Conservation (phyloP, 345 rosid species). For the Laguncularia racemosa region DNA sequence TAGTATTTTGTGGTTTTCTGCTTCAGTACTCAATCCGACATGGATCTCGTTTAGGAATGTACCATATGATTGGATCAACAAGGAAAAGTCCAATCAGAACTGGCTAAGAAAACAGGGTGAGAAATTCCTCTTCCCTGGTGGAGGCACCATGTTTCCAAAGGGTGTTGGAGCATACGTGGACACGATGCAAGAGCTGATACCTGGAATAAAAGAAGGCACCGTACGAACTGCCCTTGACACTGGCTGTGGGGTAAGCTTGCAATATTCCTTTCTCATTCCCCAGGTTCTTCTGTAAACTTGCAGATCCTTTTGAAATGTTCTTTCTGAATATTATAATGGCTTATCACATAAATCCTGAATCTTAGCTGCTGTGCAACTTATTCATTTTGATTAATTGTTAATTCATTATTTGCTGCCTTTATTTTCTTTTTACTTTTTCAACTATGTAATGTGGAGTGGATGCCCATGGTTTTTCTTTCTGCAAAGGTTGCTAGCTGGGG, state of each 20-base stretch:
- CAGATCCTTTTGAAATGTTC: too few relatives aligned
- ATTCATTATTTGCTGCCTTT: too few relatives aligned
- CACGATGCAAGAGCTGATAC: constrained; percentile 88
- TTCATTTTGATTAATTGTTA: too few relatives aligned
- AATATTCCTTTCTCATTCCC: not conserved
- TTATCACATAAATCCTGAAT: too few relatives aligned
- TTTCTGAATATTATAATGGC: too few relatives aligned
- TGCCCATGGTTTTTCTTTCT: not conserved
- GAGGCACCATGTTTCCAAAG: constrained; percentile 95
- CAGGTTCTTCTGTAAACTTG: too few relatives aligned
- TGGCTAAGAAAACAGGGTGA: constrained; percentile 95
- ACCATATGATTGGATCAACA: constrained; percentile 98
- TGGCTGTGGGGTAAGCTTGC: constrained; percentile 83
- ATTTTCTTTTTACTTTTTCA: too few relatives aligned
- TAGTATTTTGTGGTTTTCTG: too few relatives aligned
- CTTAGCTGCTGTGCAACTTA: too few relatives aligned
- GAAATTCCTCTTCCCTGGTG: constrained; percentile 90
- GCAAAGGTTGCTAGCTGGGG: constrained; percentile 99
- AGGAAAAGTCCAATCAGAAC: constrained; percentile 88
- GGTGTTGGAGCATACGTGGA: constrained; percentile 97
- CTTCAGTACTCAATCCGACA: not conserved
- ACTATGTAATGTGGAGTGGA: too few relatives aligned
- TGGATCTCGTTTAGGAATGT: constrained; percentile 66
- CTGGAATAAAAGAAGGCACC: constrained; percentile 89
- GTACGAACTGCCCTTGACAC: constrained; percentile 93